Conservation (phyloP, 352 stramenopile species). For the Phytophthora crassamura region DNA sequence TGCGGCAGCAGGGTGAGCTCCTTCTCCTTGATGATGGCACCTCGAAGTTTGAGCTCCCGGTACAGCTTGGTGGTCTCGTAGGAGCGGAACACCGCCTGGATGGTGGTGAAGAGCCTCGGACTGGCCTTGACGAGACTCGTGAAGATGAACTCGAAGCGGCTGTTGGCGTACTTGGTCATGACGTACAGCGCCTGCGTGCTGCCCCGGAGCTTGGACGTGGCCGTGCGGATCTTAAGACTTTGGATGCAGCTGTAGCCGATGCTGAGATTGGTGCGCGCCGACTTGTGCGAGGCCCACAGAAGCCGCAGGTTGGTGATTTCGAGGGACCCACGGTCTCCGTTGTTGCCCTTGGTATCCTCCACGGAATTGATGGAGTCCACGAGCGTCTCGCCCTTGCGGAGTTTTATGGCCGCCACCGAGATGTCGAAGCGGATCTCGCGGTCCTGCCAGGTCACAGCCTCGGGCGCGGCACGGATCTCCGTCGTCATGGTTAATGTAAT, state of each 20-base stretch:
- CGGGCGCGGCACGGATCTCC: slow-evolving; percentile 64
- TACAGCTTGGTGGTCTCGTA: slow-evolving; percentile 95
- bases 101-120: slow-evolving; percentile 92
- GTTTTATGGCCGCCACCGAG: slow-evolving; percentile 56
- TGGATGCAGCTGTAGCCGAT: slow-evolving; percentile 88
- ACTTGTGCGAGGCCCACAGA: slow-evolving; percentile 92
- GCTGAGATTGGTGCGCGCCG: slow-evolving; percentile 84
- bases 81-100: slow-evolving; percentile 92
- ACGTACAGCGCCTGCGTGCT: slow-evolving; percentile 93
- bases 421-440: slow-evolving; percentile 92
- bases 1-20: slow-evolving; percentile 87
- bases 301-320: slow-evolving; percentile 94
- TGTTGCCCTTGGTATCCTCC: slow-evolving; percentile 96
- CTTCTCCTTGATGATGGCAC: slow-evolving; percentile 92
- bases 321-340: slow-evolving; percentile 89
- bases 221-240: slow-evolving; percentile 90
- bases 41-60: slow-evolving; percentile 92
- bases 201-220: slow-evolving; percentile 90
- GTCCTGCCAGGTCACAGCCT: slow-evolving; percentile 89
- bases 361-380: slow-evolving; percentile 95
- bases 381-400: slow-evolving; percentile 81
- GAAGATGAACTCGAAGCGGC: slow-evolving; percentile 95
- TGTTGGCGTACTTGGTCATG: slow-evolving; percentile 90
- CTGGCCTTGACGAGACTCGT: slow-evolving; percentile 93
- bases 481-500: slow-evolving; percentile 27